These are phyloP conservation scores for Reticulascus tulasneorum DNA, from an alignment of 2,329 filamentous ascomycete genomes.

Conservation along the genomic window DNA sequence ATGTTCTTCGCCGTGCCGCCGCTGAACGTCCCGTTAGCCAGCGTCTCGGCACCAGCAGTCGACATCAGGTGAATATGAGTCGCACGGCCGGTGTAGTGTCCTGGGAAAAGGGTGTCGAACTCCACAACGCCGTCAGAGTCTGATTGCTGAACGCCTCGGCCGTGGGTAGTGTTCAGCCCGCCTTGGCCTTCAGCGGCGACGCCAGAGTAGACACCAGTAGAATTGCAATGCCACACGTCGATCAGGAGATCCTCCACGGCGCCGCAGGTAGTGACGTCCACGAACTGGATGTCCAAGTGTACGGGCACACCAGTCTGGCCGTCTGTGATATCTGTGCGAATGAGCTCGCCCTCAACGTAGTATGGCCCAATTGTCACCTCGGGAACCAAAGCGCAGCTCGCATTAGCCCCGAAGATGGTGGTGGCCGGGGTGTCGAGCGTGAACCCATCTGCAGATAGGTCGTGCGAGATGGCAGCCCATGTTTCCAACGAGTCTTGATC, in stretches of 20 bases:
- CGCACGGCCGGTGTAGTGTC: conserved; percentile 40
- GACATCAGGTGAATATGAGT: conserved; percentile 44
- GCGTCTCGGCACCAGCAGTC: conserved; percentile 30
- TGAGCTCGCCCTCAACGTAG: conserved; percentile 39
- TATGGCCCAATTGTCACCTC: conserved; percentile 16
- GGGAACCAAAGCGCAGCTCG: conserved; percentile 11
- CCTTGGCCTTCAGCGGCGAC: conserved; percentile 19
- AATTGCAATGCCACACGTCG: conserved; percentile 22
- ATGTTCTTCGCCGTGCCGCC: conserved; percentile 28
- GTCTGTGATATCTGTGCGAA: conserved; percentile 42
- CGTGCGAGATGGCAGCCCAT: conserved; percentile 30
- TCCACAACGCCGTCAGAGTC: conserved; percentile 21
- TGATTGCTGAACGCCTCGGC: conserved; percentile 16
- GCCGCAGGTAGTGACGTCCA: conserved; percentile 17
- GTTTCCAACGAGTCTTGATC: conserved; percentile 25
- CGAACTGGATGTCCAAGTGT: conserved; percentile 23
- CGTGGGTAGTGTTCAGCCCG: conserved; percentile 10
- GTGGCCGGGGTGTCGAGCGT: conserved; percentile 27
- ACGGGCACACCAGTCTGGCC: conserved; percentile 36
- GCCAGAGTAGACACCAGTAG: conserved; percentile 38
- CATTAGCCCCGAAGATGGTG: conserved; percentile 17
- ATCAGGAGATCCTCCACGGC: conserved; percentile 15
- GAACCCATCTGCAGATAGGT: conserved; percentile 21
- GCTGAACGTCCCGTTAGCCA: conserved; percentile 28
- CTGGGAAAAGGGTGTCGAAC: conserved; percentile 40